Base-by-base conservation (phyloP, 495 filamentous ascomycete genomes). In the Sphaerosporella brunnea region DNA sequence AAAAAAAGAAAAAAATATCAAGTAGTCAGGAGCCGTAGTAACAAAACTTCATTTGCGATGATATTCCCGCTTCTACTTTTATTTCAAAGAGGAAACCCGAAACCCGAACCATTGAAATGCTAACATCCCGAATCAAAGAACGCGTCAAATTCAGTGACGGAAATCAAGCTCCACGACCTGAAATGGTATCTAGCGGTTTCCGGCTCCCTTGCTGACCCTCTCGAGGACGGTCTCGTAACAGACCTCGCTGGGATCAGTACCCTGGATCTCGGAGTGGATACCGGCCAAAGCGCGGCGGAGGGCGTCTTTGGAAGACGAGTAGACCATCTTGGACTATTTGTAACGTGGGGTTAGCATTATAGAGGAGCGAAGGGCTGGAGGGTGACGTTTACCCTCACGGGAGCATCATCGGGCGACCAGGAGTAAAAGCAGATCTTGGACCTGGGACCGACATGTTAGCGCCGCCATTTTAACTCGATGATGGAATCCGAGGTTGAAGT, bases 361-460 rank as follows among this genome's bases (percentile, higher is more conserved):
- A 15, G 25, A 19, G 38, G 15, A 30, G 21, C 19, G 36, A n/a
- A 37, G 26, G 38, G 24, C 19, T 49, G 23, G n/a, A 10, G 23
- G 34, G 30, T 26, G 13, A 32, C 44, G 47, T 79, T 65, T 68
- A 94, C 88, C 68, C 78, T 75, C 63, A 84, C 77, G 51, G 76
- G 69, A 51, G 84, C 78, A 61, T 86, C 75, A 70, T 80, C 78
- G 39, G 90, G 88, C 48, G 81, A 82, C 87, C 87, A 97, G 50
- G 80, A 73, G 61, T 95, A 82, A 70, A 96, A 93, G 55, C 82
- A 79, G 59, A 97, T 90, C 75, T 97, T 97, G 75, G 73, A 87
- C 66, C 88, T 88, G 21, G 32, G 1, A 23, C 8, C 8, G 15
- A 4, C 1, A 23, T 21, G 28, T 46, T 46, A 46, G 36, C 23